phyloP scores from a whole-genome alignment of 129 eudicot species.

The Centella asiatica region DNA sequence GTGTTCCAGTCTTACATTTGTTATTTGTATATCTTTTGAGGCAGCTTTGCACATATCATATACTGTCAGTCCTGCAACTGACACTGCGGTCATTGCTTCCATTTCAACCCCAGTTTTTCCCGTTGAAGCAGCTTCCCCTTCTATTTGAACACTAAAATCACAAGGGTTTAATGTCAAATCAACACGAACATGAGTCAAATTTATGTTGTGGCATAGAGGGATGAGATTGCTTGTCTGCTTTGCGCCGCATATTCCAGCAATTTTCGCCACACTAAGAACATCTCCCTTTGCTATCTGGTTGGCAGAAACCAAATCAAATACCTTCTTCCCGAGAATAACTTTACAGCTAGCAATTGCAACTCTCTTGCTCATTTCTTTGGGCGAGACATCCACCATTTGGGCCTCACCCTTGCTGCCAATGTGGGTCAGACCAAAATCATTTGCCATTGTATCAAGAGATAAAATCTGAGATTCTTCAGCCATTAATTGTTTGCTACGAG shows the following conservation, averaged over 20 bases:
- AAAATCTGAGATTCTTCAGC: constrained; percentile 27
- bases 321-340: constrained; percentile 64
- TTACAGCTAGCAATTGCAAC: constrained; percentile 83
- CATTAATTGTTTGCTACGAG: constrained; percentile 29
- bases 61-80: constrained; percentile 80
- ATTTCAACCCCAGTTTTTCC: constrained; percentile 93
- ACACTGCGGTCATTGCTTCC: constrained; percentile 94
- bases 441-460: constrained; percentile 13
- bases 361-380: constrained; percentile 63
- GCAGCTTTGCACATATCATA: constrained; percentile 99
- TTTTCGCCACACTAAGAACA: constrained; percentile 69
- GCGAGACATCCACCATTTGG: constrained; percentile 84
- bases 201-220: constrained; percentile 83
- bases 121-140: constrained; percentile 68
- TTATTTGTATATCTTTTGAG: constrained; percentile 71
- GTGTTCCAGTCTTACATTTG: constrained; percentile 54
- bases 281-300: constrained; percentile 85
- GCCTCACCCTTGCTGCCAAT: constrained; percentile 65
- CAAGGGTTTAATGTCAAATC: constrained; percentile 46
- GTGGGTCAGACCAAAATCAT: constrained; percentile 44
- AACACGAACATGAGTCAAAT: constrained; percentile 50
- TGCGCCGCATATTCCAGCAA: constrained; percentile 77
- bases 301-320: constrained; percentile 70
- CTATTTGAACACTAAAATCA: constrained; percentile 52
- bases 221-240: constrained; percentile 83